Evolutionary conservation across 2,329 filamentous ascomycete genomes (phyloP).

Genomic region (Trichophyton verrucosum): DNA sequence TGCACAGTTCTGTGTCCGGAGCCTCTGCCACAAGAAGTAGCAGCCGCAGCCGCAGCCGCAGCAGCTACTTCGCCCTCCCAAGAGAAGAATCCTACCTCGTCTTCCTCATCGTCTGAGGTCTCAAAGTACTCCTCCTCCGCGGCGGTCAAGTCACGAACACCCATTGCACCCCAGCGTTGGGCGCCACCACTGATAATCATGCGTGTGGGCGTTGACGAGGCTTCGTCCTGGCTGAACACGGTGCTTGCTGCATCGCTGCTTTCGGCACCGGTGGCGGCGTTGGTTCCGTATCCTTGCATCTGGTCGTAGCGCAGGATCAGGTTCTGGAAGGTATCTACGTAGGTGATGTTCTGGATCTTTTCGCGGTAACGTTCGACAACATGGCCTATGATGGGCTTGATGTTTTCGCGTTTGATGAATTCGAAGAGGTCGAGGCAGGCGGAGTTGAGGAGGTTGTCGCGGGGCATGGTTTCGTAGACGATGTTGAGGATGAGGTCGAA

Average conservation of each 20-base stretch:
- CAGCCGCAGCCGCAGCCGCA: neutral
- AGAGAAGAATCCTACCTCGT: slow-evolving; percentile 34
- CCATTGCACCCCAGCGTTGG: slow-evolving; percentile 44
- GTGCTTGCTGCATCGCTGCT: slow-evolving; percentile 15
- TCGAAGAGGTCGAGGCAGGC: slow-evolving; percentile 91
- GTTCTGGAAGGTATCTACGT: slow-evolving; percentile 72
- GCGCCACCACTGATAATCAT: slow-evolving; percentile 42
- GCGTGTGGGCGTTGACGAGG: slow-evolving; percentile 33
- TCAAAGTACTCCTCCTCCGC: slow-evolving; percentile 94
- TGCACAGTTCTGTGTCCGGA: slow-evolving; percentile 6
- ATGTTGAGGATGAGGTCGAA: slow-evolving; percentile 78
- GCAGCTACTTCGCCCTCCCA: slow-evolving; percentile 1
- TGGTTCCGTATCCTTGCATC: slow-evolving; percentile 53
- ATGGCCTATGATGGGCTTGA: slow-evolving; percentile 71
- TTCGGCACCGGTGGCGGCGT: slow-evolving; percentile 40
- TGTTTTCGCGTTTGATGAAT: slow-evolving; percentile 67
- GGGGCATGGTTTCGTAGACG: slow-evolving; percentile 70
- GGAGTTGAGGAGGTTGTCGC: slow-evolving; percentile 87
- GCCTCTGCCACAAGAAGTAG: neutral
- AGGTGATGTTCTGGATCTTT: slow-evolving; percentile 60
- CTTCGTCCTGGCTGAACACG: slow-evolving; percentile 58
- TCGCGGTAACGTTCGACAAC: slow-evolving; percentile 75
- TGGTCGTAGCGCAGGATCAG: slow-evolving; percentile 69
- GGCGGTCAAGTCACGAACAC: slow-evolving; percentile 69
- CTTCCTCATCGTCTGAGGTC: slow-evolving; percentile 73